Base-by-base conservation (phyloP, 1,139 yeast species). In the Blastobotrys petasosporus region DNA sequence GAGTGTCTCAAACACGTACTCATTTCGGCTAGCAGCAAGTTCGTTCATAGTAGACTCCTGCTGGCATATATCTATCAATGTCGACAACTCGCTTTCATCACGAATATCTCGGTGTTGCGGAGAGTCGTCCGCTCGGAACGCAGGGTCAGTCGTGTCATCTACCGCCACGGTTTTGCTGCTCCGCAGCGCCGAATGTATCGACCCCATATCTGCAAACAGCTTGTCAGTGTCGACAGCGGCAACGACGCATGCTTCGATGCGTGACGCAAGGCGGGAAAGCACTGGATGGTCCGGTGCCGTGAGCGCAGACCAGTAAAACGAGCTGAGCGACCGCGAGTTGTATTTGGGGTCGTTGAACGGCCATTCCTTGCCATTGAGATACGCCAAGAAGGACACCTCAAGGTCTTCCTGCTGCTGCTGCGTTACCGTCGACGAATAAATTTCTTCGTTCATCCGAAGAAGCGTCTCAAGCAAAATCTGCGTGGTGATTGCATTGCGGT, bases 221-320 rank as follows among this genome's bases (percentile, higher is more conserved):
- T 42, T 39, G 12, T 45, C 48, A 1, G 46, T 29, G 29, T 48
- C 51, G 12, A 48, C 48, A 2, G 44, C 34, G 28, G 30, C 40
- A 2, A 45, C 46, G 10, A 37, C 35, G 30, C 44, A 39, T 11
- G 46, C 35, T 33, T 48, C 51, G 5, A 48, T 23, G 12, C 48
- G 46, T 31, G 42, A 34, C 2, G 38, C 51, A 12, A 48, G 17
- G 5, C 46, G 42, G 10, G 45, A 30, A 17, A 48, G 38, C 23
- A 39, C 40, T 9, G 43, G 34, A 23, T 45, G 48, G 7, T 45
- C 48, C 2, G 13, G 13, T 12, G 39, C 33, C n/a, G 39, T 31
- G 25, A 48, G 31, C 32, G 46, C 25, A 11, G 45, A 37, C 51
- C 51, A 48, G 39, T 46, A 46, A 35, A 42, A 46, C 11, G 45